These are phyloP conservation scores for Chenopodium quinoa DNA, from an alignment of 148 eudicot genomes.

Conservation along the genomic window DNA sequence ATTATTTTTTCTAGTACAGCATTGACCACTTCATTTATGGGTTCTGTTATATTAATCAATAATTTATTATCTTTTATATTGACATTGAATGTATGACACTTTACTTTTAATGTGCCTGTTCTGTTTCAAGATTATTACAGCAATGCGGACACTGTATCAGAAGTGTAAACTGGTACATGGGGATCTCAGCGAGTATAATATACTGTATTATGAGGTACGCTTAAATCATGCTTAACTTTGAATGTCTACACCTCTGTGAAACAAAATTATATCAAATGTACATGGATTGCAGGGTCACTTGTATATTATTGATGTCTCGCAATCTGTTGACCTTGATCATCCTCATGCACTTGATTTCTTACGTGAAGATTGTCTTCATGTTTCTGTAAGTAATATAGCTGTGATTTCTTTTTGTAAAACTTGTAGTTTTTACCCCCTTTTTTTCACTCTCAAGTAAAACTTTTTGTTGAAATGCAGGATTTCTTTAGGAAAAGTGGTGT, in stretches of 20 bases:
- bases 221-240: neutral
- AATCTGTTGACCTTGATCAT: slow-evolving; percentile 98
- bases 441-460: no score
- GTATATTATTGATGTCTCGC: slow-evolving; percentile 93
- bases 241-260: neutral
- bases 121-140: slow-evolving; percentile 57
- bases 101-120: neutral
- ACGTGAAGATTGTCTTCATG: slow-evolving; percentile 84
- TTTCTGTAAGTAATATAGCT: slow-evolving; percentile 36
- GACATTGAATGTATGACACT: neutral
- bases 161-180: slow-evolving; percentile 99
- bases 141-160: slow-evolving; percentile 87
- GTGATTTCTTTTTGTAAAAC: neutral
- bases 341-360: slow-evolving; percentile 90
- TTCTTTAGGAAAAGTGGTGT: slow-evolving; percentile 83
- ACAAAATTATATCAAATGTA: neutral
- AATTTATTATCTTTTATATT: neutral
- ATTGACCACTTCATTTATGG: neutral
- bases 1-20: neutral
- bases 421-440: slow-evolving; percentile 7
- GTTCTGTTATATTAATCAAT: neutral
- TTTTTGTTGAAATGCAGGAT: slow-evolving; percentile 50
- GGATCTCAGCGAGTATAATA: slow-evolving; percentile 93
- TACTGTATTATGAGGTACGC: slow-evolving; percentile 78
- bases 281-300: slow-evolving; percentile 69